Evolutionary conservation across 352 stramenopile genomes (phyloP).

Genomic region (Plasmopara muralis): DNA sequence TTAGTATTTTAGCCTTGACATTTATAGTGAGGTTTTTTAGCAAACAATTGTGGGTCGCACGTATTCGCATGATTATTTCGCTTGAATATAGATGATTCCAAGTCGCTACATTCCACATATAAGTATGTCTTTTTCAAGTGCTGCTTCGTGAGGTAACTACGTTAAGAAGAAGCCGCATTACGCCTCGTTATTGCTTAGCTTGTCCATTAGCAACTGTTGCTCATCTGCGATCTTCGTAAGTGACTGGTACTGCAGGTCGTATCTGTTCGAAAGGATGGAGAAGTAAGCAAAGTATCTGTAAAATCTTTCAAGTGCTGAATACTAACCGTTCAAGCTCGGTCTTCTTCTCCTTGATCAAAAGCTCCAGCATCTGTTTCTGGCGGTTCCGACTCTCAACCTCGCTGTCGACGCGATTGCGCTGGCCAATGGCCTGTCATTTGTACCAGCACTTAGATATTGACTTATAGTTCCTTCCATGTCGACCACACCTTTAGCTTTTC

Average conservation of each 20-base stretch:
- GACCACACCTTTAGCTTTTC: conserved; percentile 67
- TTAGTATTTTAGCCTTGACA: conserved; percentile 41
- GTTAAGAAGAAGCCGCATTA: conserved; percentile 20
- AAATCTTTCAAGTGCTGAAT: background rate
- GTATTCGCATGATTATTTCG: background rate
- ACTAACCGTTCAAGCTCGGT: conserved; percentile 63
- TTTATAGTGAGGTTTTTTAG: conserved; percentile 7
- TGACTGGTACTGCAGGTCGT: conserved; percentile 73
- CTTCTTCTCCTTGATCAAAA: conserved; percentile 79
- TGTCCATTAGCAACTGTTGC: conserved; percentile 76
- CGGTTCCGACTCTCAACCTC: conserved; percentile 79
- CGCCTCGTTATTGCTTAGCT: conserved; percentile 84
- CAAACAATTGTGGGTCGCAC: too few relatives aligned
- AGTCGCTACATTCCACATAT: background rate
- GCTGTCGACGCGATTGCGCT: conserved; percentile 73
- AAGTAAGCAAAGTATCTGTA: background rate
- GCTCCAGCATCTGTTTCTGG: conserved; percentile 72
- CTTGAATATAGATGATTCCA: conserved; percentile 1
- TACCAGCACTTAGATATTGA: background rate
- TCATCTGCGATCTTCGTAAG: conserved; percentile 73
- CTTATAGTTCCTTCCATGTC: background rate
- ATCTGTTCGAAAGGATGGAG: conserved; percentile 23
- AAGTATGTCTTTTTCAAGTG: background rate
- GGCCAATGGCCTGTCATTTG: conserved; percentile 54
- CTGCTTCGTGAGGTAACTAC: too few relatives aligned